These are phyloP conservation scores for Verticillium isaacii DNA, from an alignment of 2,329 filamentous ascomycete genomes.

Conservation along the genomic window DNA sequence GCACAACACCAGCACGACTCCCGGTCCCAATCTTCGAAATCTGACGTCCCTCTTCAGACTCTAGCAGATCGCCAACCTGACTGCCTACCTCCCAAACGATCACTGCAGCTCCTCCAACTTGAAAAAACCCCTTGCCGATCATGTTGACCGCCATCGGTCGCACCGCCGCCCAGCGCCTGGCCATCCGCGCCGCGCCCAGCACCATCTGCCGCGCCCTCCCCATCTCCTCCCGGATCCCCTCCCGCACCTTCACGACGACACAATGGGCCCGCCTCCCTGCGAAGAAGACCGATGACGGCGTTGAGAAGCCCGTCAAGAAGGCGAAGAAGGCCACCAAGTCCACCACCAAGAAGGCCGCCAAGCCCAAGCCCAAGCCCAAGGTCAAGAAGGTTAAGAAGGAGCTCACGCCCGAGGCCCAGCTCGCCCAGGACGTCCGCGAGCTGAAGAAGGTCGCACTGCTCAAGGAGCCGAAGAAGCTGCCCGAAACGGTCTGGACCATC, in stretches of 20 bases:
- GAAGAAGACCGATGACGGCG: conserved; percentile 11
- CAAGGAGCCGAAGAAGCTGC: conserved; percentile 28
- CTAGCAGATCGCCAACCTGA: neutral
- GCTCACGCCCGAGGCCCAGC: conserved; percentile 18
- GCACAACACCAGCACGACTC: conserved; percentile 1
- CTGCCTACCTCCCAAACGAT: neutral
- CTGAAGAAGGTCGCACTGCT: conserved; percentile 30
- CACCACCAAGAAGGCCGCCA: conserved; percentile 18
- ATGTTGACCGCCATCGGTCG: conserved; percentile 40
- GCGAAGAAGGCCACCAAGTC: conserved; percentile 9
- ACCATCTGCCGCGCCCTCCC: conserved; percentile 16
- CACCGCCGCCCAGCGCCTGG: conserved; percentile 29
- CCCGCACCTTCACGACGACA: conserved; percentile 26
- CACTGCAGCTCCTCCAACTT: neutral
- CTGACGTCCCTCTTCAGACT: neutral
- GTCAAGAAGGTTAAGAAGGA: conserved; percentile 12
- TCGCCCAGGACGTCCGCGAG: too few relatives aligned
- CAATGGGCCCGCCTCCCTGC: conserved; percentile 19
- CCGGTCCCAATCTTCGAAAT: neutral
- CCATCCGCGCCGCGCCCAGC: conserved; percentile 15
- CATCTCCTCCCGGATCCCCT: conserved; percentile 2
- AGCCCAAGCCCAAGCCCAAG: conserved; percentile 2
- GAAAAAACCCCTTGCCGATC: conserved; percentile 1
- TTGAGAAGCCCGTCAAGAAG: conserved; percentile 16
- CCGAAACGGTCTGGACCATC: conserved; percentile 29